These are phyloP conservation scores for Chlorella sorokiniana DNA, from an alignment of 139 green algal genomes.

Conservation along the genomic window DNA sequence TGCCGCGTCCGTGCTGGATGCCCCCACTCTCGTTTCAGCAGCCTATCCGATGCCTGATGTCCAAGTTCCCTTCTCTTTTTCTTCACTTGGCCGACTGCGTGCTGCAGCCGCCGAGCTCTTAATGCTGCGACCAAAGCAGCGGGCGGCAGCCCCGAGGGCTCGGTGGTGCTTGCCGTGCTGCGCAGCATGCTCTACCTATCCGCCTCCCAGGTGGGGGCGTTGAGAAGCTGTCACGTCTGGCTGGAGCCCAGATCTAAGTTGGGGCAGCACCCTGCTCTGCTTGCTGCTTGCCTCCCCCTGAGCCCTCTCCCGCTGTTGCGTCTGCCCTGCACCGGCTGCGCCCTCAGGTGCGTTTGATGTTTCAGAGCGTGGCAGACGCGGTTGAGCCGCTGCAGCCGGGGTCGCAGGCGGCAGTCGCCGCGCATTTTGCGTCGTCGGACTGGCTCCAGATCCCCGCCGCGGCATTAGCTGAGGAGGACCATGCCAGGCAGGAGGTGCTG, in stretches of 20 bases:
- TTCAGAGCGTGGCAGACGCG: background rate
- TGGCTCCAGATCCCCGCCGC: background rate
- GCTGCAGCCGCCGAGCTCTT: background rate
- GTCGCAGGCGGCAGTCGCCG: background rate
- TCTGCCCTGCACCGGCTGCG: background rate
- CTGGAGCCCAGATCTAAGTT: background rate
- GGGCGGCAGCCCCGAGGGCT: background rate
- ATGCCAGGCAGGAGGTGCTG: background rate
- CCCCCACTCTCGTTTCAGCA: background rate
- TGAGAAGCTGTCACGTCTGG: background rate
- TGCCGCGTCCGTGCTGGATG: background rate
- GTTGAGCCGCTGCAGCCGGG: slow-evolving; percentile 2
- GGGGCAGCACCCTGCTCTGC: background rate
- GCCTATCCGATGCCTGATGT: no score
- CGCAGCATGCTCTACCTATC: background rate
- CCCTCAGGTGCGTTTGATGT: background rate
- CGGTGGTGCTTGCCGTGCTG: background rate
- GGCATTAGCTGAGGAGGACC: background rate
- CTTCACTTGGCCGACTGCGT: background rate
- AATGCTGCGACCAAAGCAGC: background rate
- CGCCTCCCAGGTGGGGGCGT: background rate
- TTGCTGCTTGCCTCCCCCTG: background rate
- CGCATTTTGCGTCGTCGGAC: background rate
- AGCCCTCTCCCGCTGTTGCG: background rate
- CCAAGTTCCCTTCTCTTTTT: background rate